A percentile compares a stretch with the other conserved stretches of the same genome.
phyloP scores from a whole-genome alignment of 306 rosid genomes.

The Macrotyloma uniflorum region DNA sequence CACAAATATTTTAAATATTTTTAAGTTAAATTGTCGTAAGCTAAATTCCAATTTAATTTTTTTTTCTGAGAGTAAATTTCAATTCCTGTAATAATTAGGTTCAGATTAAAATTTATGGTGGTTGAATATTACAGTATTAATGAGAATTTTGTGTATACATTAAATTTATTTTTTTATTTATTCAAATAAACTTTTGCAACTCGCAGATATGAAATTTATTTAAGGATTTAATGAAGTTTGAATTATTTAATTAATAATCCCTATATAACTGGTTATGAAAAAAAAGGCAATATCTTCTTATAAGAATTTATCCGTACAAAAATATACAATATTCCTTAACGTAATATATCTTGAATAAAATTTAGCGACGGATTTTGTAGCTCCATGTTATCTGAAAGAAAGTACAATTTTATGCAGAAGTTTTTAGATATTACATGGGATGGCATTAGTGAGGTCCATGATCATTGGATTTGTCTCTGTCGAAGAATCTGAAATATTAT shows the following conservation, averaged over 20 bases:
- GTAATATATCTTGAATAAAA: not conserved
- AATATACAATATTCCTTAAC: not conserved
- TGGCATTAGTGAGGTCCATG: not conserved
- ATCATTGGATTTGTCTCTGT: constrained; percentile 30
- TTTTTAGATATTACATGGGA: not conserved
- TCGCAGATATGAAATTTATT: not conserved
- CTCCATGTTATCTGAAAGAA: constrained; percentile 5
- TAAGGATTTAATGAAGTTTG: not conserved
- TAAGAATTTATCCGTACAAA: not conserved
- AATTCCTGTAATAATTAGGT: too few relatives aligned
- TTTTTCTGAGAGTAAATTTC: too few relatives aligned
- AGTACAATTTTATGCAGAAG: not conserved
- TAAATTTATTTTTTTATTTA: too few relatives aligned
- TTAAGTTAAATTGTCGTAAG: too few relatives aligned
- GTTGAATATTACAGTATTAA: too few relatives aligned
- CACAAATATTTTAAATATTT: too few relatives aligned
- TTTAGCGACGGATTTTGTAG: not conserved
- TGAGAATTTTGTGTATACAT: too few relatives aligned
- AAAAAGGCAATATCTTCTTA: not conserved
- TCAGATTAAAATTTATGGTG: too few relatives aligned
- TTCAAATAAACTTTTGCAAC: not conserved
- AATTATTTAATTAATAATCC: not conserved
- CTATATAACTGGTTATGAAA: not conserved
- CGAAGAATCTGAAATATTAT: constrained; percentile 5
- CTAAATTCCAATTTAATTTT: too few relatives aligned